phyloP scores from a whole-genome alignment of 1,284 basidiomycete species.

The Phaffia rhodozyma region DNA sequence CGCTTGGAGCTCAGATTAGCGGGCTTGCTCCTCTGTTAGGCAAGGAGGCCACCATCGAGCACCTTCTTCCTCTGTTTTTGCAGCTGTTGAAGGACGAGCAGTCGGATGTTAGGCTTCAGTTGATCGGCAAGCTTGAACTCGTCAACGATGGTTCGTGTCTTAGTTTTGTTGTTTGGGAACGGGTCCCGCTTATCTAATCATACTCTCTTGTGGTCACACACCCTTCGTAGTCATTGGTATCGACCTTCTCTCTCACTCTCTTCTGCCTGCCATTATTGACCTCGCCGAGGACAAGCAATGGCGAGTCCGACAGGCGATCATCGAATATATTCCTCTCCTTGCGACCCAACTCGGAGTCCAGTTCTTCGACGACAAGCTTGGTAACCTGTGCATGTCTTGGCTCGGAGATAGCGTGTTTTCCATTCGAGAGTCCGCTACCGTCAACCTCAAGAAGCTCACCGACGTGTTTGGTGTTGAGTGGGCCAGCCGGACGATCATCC shows the following conservation, averaged over 20 bases:
- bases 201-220: slow-evolving; percentile 3
- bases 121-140: slow-evolving; percentile 96
- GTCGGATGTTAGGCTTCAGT: slow-evolving; percentile 92
- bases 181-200: not conserved
- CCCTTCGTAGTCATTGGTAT: slow-evolving; percentile 76
- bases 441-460: slow-evolving; percentile 93
- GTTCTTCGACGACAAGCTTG: slow-evolving; percentile 97
- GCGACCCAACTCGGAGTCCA: slow-evolving; percentile 91
- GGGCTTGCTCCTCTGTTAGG: slow-evolving; percentile 94
- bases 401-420: slow-evolving; percentile 96
- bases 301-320: slow-evolving; percentile 98
- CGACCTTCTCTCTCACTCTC: slow-evolving; percentile 84
- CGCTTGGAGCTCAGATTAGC: slow-evolving; percentile 90
- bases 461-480: slow-evolving; percentile 99
- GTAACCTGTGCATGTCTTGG: slow-evolving; percentile 98
- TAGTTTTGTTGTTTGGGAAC: not conserved
- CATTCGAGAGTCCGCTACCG: slow-evolving; percentile 92
- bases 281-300: slow-evolving; percentile 99
- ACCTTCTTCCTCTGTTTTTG: slow-evolving; percentile 91
- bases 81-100: slow-evolving; percentile 98
- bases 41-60: slow-evolving; percentile 89
- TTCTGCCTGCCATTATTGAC: slow-evolving; percentile 95
- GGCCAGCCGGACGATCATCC: slow-evolving; percentile 88
- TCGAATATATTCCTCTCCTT: slow-evolving; percentile 94
- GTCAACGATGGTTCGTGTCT: slow-evolving; percentile 69